A percentile compares a stretch with the other conserved stretches of the same genome.
phyloP scores from a whole-genome alignment of 768 basidiomycete genomes.

The Boletus rubroflammeus region DNA sequence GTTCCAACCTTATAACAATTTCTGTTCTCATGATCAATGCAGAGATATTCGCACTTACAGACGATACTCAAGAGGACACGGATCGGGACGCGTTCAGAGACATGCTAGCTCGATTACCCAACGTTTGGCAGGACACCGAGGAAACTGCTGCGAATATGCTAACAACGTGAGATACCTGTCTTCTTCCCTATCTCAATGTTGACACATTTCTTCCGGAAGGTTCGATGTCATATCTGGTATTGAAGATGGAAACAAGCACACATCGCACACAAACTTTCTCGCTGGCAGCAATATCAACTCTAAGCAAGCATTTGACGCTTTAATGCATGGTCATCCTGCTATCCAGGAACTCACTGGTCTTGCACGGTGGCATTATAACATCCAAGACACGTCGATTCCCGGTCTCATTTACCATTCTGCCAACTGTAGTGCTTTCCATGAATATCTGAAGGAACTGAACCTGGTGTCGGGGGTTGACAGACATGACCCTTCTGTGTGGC shows the following conservation, averaged over 20 bases:
- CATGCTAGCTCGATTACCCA: slow-evolving; percentile 49
- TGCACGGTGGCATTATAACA: slow-evolving; percentile 53
- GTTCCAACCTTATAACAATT: neutral
- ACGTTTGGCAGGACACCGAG: slow-evolving; percentile 54
- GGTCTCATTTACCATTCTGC: slow-evolving; percentile 38
- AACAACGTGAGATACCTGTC: slow-evolving; percentile 47
- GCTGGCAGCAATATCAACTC: slow-evolving; percentile 51
- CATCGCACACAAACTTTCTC: slow-evolving; percentile 55
- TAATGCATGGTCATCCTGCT: slow-evolving; percentile 47
- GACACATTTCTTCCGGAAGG: slow-evolving; percentile 33
- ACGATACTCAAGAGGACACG: slow-evolving; percentile 29
- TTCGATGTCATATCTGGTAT: slow-evolving; percentile 60
- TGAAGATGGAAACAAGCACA: slow-evolving; percentile 42
- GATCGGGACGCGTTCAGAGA: slow-evolving; percentile 43
- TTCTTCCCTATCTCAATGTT: neutral
- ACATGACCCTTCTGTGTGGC: slow-evolving; percentile 39
- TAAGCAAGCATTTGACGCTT: slow-evolving; percentile 48
- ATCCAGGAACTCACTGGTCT: slow-evolving; percentile 34
- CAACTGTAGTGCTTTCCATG: slow-evolving; percentile 34
- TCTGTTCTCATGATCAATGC: slow-evolving; percentile 14
- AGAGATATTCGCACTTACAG: slow-evolving; percentile 41
- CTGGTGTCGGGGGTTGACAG: slow-evolving; percentile 37
- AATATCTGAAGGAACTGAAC: slow-evolving; percentile 43
- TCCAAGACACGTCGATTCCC: slow-evolving; percentile 42
- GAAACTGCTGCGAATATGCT: slow-evolving; percentile 49